Conservation (phyloP, 2,329 filamentous ascomycete genomes). For the Cercospora sp. region DNA sequence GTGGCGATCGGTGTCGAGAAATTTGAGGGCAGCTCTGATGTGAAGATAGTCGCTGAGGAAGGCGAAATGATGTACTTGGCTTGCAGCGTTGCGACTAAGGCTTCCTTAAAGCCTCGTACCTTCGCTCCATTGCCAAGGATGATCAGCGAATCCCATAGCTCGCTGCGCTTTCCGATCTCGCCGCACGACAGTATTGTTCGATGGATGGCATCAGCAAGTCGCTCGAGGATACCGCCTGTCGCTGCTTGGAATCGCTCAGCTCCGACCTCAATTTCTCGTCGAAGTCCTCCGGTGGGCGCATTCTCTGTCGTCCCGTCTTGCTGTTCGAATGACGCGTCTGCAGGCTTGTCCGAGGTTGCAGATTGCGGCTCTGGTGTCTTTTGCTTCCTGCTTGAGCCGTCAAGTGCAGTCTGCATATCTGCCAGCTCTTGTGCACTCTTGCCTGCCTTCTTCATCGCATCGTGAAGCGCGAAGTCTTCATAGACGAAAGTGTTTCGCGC, state of each 20-base stretch:
- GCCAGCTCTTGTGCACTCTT: constrained; percentile 49
- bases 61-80: constrained; percentile 88
- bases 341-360: constrained; percentile 38
- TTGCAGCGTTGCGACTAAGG: constrained; percentile 75
- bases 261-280: constrained; percentile 72
- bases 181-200: constrained; percentile 78
- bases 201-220: constrained; percentile 81
- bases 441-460: constrained; percentile 55
- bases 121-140: constrained; percentile 85
- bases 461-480: constrained; percentile 63
- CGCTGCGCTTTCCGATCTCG: constrained; percentile 78
- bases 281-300: constrained; percentile 38
- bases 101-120: constrained; percentile 78
- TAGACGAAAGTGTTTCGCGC: constrained; percentile 70
- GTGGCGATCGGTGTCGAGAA: constrained; percentile 88
- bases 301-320: constrained; percentile 30
- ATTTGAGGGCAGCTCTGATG: constrained; percentile 91
- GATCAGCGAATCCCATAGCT: constrained; percentile 88
- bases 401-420: constrained; percentile 55
- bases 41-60: constrained; percentile 92
- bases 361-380: constrained; percentile 41
- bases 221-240: constrained; percentile 72
- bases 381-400: constrained; percentile 45
- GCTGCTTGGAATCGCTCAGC: constrained; percentile 68
- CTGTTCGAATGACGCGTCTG: constrained; percentile 32